phyloP scores from a whole-genome alignment of 1,284 basidiomycete species.

The Ceratobasidium sp. region DNA sequence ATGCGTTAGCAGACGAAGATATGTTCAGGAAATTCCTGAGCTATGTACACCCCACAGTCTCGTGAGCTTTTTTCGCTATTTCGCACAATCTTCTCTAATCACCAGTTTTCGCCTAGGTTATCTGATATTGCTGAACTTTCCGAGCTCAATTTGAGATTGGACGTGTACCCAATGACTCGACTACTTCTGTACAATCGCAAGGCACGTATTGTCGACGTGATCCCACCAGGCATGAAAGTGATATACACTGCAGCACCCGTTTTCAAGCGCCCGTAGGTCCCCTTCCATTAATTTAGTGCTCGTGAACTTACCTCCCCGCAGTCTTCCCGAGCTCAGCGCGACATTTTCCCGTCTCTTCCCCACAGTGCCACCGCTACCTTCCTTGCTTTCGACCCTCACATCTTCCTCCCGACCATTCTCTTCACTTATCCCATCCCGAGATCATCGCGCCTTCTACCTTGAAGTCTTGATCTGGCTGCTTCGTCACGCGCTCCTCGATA shows the following conservation, averaged over 20 bases:
- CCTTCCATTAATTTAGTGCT: conserved; percentile 23
- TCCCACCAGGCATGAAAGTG: conserved; percentile 84
- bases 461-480: conserved; percentile 94
- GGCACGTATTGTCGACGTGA: conserved; percentile 88
- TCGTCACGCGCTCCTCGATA: conserved; percentile 83
- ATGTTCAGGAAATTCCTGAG: conserved; percentile 37
- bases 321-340: conserved; percentile 67
- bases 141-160: conserved; percentile 86
- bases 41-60: conserved; percentile 57
- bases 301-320: conserved; percentile 49
- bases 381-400: conserved; percentile 77
- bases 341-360: conserved; percentile 78
- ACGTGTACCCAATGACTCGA: conserved; percentile 87
- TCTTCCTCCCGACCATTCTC: conserved; percentile 75
- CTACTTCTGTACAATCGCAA: conserved; percentile 91
- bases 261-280: conserved; percentile 71
- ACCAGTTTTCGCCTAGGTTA: conserved; percentile 61
- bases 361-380: conserved; percentile 75
- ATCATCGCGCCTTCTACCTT: conserved; percentile 75
- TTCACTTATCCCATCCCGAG: conserved; percentile 74
- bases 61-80: conserved; percentile 59
- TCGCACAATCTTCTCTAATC: conserved; percentile 1
- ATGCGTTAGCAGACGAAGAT: conserved; percentile 29
- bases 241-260: conserved; percentile 80
- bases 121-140: conserved; percentile 86